Evolutionary conservation across 2,329 filamentous ascomycete genomes (phyloP).

Genomic region (Drechslerella stenobrocha): DNA sequence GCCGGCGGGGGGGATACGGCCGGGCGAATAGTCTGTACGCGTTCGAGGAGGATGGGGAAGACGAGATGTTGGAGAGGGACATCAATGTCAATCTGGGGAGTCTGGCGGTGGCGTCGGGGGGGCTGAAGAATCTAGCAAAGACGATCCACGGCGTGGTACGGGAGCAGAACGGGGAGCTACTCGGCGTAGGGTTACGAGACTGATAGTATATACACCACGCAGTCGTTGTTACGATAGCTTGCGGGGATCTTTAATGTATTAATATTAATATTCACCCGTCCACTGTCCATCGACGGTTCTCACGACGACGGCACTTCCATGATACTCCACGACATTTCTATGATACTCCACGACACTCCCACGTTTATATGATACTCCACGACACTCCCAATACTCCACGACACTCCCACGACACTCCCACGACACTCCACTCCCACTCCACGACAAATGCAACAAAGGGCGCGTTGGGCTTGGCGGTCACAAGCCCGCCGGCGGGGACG

Average conservation of each 20-base stretch:
- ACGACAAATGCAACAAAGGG: background rate
- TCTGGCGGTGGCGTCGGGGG: conserved; percentile 65
- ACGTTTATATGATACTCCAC: no score
- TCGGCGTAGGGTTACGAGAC: no score
- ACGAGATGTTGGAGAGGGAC: conserved; percentile 70
- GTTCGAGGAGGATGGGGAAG: conserved; percentile 73
- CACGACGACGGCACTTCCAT: no score
- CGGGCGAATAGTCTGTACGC: conserved; percentile 73
- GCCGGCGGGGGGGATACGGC: conserved; percentile 56
- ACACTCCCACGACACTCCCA: no score
- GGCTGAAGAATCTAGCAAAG: conserved; percentile 73
- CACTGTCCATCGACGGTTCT: no score
- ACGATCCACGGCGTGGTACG: conserved; percentile 76
- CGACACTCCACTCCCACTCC: background rate
- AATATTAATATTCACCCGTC: no score
- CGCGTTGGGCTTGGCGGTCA: conserved; percentile 3
- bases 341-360: no score
- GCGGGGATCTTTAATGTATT: no score
- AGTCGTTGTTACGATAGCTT: no score
- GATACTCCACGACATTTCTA: no score
- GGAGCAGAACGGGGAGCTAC: conserved; percentile 74
- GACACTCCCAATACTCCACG: no score
- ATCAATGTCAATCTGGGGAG: conserved; percentile 69
- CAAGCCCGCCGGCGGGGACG: background rate
- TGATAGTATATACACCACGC: no score